phyloP scores from a whole-genome alignment of 2,329 filamentous ascomycete genomes.

The Phaeosphaeriaceae sp. region DNA sequence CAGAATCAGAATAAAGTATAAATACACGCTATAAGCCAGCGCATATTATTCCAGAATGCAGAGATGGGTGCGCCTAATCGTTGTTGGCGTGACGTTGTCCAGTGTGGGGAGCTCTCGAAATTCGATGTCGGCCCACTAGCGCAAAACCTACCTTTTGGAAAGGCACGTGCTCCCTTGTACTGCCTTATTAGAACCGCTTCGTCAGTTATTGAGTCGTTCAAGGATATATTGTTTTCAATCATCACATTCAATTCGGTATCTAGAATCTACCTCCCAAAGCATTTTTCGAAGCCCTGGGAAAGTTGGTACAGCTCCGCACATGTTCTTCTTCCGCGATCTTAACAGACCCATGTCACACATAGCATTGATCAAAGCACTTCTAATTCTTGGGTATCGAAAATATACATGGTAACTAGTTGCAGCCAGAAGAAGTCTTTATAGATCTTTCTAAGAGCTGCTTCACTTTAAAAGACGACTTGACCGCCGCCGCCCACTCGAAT shows the following conservation, averaged over 20 bases:
- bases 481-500: slow-evolving; percentile 24
- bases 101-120: slow-evolving; percentile 42
- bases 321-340: no score
- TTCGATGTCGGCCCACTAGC: slow-evolving; percentile 37
- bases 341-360: no score
- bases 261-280: no score
- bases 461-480: slow-evolving; percentile 31
- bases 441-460: background rate
- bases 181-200: no score
- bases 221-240: no score
- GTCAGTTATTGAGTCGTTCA: background rate
- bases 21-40: slow-evolving; percentile 9
- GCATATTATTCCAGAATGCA: slow-evolving; percentile 17
- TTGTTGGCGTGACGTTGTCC: slow-evolving; percentile 25
- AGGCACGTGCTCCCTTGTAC: slow-evolving; percentile 29
- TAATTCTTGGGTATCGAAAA: no score
- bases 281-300: no score
- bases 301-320: no score
- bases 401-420: no score
- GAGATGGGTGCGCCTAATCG: slow-evolving; percentile 1
- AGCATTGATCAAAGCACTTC: no score
- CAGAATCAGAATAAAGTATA: background rate
- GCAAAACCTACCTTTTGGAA: slow-evolving; percentile 1
- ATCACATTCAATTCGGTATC: no score
- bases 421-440: no score